Conservation (phyloP, 2,329 filamentous ascomycete genomes). For the Clarireedia paspali region DNA sequence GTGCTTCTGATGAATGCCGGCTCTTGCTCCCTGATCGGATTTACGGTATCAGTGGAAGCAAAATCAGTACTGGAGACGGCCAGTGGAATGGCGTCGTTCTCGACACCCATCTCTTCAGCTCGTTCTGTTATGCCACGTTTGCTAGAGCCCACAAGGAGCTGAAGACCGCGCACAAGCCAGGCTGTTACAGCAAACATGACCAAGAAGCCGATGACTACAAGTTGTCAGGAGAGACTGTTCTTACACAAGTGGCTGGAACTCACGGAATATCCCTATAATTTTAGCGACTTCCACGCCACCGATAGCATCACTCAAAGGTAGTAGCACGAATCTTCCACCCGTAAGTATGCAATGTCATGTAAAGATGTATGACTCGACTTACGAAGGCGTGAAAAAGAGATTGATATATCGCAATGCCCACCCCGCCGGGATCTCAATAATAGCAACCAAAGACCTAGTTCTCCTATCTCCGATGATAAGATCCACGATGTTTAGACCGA, state of each 20-base stretch:
- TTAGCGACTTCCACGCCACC: slow-evolving; percentile 47
- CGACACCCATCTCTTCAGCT: slow-evolving; percentile 41
- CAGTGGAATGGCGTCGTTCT: slow-evolving; percentile 42
- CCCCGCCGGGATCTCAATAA: slow-evolving; percentile 42
- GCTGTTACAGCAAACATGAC: slow-evolving; percentile 44
- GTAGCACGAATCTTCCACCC: slow-evolving; percentile 40
- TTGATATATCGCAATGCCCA: slow-evolving; percentile 15
- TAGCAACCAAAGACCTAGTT: slow-evolving; percentile 39
- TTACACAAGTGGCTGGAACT: slow-evolving; percentile 19
- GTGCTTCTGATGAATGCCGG: slow-evolving; percentile 23
- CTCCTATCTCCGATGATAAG: slow-evolving; percentile 38
- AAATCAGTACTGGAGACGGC: slow-evolving; percentile 20
- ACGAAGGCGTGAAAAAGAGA: slow-evolving; percentile 14
- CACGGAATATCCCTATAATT: slow-evolving; percentile 52
- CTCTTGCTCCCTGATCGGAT: slow-evolving; percentile 24
- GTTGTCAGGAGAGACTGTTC: background rate
- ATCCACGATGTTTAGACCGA: slow-evolving; percentile 41
- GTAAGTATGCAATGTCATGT: background rate
- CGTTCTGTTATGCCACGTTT: slow-evolving; percentile 45
- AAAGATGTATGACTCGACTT: background rate
- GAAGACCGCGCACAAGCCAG: slow-evolving; percentile 46
- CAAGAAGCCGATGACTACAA: slow-evolving; percentile 46
- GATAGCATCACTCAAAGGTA: slow-evolving; percentile 48
- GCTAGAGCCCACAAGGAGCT: slow-evolving; percentile 42
- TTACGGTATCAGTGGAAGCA: slow-evolving; percentile 12